Percentiles rank a stretch among this genome's conserved stretches.
These are phyloP conservation scores for Fusarium penzigii DNA, from an alignment of 2,329 filamentous ascomycete species.

Conservation along the genomic window DNA sequence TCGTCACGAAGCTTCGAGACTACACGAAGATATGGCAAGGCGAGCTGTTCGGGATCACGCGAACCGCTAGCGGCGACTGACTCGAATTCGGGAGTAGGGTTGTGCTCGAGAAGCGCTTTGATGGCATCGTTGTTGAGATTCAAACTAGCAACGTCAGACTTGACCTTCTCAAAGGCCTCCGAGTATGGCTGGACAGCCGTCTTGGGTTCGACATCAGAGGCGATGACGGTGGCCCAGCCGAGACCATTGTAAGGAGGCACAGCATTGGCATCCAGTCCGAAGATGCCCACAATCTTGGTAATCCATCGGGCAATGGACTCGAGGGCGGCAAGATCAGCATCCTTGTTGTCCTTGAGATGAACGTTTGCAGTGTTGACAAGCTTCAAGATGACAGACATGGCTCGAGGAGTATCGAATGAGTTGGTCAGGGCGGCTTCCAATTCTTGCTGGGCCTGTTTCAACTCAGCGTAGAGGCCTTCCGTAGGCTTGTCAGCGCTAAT, in stretches of 20 bases:
- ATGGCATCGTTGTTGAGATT: constrained; percentile 51
- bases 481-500: constrained; percentile 34
- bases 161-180: constrained; percentile 46
- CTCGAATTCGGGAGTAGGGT: constrained; percentile 49
- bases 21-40: constrained; percentile 56
- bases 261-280: constrained; percentile 74
- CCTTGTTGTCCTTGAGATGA: constrained; percentile 50
- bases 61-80: constrained; percentile 46
- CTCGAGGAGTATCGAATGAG: constrained; percentile 83
- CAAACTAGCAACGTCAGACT: constrained; percentile 47
- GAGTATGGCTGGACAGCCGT: constrained; percentile 50
- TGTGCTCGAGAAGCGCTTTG: constrained; percentile 42
- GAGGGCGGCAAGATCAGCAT: constrained; percentile 47
- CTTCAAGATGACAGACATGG: constrained; percentile 76
- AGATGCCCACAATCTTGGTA: constrained; percentile 79
- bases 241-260: constrained; percentile 55
- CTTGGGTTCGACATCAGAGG: constrained; percentile 44
- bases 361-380: constrained; percentile 78
- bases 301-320: constrained; percentile 72
- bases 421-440: constrained; percentile 66
- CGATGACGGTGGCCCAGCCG: constrained; percentile 52
- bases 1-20: constrained; percentile 62
- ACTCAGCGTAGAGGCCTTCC: constrained; percentile 40
- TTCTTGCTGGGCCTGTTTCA: constrained; percentile 57
- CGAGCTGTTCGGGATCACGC: constrained; percentile 53